These are phyloP conservation scores for Podaxis sp. DNA, from an alignment of 768 basidiomycete species.

Conservation along the genomic window DNA sequence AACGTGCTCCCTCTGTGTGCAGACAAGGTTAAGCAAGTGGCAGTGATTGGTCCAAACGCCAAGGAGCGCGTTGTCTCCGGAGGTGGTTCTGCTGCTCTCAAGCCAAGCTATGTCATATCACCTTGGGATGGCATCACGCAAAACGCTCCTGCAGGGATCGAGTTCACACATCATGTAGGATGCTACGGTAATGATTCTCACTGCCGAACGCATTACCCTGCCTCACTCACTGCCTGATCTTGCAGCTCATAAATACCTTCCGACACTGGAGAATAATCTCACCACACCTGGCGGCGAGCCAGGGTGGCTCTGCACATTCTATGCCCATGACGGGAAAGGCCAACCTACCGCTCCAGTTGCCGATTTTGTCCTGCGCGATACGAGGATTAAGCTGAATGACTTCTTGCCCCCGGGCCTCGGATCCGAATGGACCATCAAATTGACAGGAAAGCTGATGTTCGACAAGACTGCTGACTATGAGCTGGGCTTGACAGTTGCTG, in stretches of 20 bases:
- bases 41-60: slow-evolving; percentile 69
- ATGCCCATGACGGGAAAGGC: slow-evolving; percentile 50
- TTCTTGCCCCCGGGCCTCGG: slow-evolving; percentile 58
- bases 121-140: slow-evolving; percentile 59
- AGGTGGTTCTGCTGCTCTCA: slow-evolving; percentile 77
- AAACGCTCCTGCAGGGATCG: slow-evolving; percentile 47
- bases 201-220: background rate
- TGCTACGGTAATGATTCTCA: slow-evolving; percentile 50
- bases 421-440: slow-evolving; percentile 52
- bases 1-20: slow-evolving; percentile 52
- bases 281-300: slow-evolving; percentile 47
- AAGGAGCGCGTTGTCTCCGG: slow-evolving; percentile 66
- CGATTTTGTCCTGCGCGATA: slow-evolving; percentile 51
- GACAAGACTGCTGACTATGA: slow-evolving; percentile 50
- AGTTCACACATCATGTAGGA: slow-evolving; percentile 58
- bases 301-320: slow-evolving; percentile 67
- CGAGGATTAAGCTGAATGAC: slow-evolving; percentile 65
- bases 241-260: slow-evolving; percentile 65
- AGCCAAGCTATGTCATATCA: slow-evolving; percentile 60
- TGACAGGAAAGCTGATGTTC: slow-evolving; percentile 50
- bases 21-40: slow-evolving; percentile 43
- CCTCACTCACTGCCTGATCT: background rate
- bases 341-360: slow-evolving; percentile 43
- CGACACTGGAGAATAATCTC: slow-evolving; percentile 61
- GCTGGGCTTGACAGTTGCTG: slow-evolving; percentile 62